These are phyloP conservation scores for Gentiana macrophylla DNA, from an alignment of 257 asterid genomes.

Conservation along the genomic window DNA sequence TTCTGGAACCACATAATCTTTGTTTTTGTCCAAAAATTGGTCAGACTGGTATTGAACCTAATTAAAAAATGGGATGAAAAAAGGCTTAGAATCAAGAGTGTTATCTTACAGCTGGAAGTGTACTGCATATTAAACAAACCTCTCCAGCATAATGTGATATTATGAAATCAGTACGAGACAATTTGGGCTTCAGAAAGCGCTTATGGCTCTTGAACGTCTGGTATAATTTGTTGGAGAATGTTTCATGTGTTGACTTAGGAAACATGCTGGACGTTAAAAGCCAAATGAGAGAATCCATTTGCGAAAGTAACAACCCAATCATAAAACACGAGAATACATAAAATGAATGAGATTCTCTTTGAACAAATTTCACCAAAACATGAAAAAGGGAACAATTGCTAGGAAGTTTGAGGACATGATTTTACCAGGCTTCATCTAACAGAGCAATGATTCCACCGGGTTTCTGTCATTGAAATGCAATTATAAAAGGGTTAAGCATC, in stretches of 20 bases:
- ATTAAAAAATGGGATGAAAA: conserved; percentile 20
- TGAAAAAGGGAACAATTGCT: conserved; percentile 6
- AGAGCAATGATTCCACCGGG: conserved; percentile 94
- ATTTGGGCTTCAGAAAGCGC: conserved; percentile 93
- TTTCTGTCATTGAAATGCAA: conserved; percentile 54
- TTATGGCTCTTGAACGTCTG: conserved; percentile 85
- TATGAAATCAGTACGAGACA: conserved; percentile 88
- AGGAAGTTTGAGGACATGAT: conserved; percentile 12
- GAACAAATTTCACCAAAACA: conserved; percentile 5
- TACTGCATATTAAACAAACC: conserved; percentile 36
- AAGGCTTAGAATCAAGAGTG: conserved; percentile 8
- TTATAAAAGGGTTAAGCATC: too few relatives aligned
- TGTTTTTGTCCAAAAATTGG: conserved; percentile 96
- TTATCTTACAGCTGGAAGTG: conserved; percentile 5
- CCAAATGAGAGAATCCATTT: conserved; percentile 11
- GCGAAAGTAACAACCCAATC: too few relatives aligned
- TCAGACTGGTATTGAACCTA: conserved; percentile 94
- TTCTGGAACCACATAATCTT: conserved; percentile 94
- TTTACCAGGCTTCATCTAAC: conserved; percentile 96
- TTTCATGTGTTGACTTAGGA: conserved; percentile 96
- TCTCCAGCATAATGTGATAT: conserved; percentile 96
- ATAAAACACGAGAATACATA: neutral
- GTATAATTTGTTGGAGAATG: conserved; percentile 88
- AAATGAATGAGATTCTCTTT: neutral
- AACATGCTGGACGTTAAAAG: conserved; percentile 67